Conservation (phyloP, 2,329 filamentous ascomycete genomes). For the Gaeumannomyces tritici region DNA sequence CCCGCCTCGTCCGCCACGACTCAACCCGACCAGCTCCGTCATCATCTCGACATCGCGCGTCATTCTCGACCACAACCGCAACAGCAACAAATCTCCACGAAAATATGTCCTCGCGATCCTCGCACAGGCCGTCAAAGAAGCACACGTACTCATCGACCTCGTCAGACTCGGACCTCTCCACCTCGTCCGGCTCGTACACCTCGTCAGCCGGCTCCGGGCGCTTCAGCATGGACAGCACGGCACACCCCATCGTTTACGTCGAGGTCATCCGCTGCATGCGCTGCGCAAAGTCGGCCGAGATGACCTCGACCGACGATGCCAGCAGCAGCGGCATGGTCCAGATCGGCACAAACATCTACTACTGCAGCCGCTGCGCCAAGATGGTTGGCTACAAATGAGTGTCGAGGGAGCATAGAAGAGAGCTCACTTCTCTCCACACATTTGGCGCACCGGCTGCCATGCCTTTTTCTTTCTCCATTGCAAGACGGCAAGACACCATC, state of each 20-base stretch:
- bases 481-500: too few species aligned
- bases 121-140: slow-evolving; percentile 21
- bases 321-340: slow-evolving; percentile 52
- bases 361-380: slow-evolving; percentile 54
- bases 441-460: too few species aligned
- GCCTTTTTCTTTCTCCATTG: too few species aligned
- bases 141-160: slow-evolving; percentile 27
- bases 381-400: slow-evolving; percentile 54
- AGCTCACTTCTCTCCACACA: too few species aligned
- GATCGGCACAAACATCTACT: slow-evolving; percentile 57
- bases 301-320: slow-evolving; percentile 50
- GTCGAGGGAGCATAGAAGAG: background rate
- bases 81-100: background rate
- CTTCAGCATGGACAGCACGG: slow-evolving; percentile 39
- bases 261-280: slow-evolving; percentile 54
- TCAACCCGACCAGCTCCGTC: too few species aligned
- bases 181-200: slow-evolving; percentile 21
- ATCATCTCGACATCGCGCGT: too few species aligned
- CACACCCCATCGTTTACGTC: slow-evolving; percentile 40
- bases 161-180: slow-evolving; percentile 32
- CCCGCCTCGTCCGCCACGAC: too few species aligned
- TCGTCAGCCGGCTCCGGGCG: slow-evolving; percentile 20
- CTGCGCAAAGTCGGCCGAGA: slow-evolving; percentile 49
- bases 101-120: slow-evolving; percentile 19
- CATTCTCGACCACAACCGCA: background rate